A percentile compares a stretch with the other conserved stretches of the same genome.
These are phyloP conservation scores for Cercophora scortea DNA, from an alignment of 495 filamentous ascomycete species.

Conservation along the genomic window DNA sequence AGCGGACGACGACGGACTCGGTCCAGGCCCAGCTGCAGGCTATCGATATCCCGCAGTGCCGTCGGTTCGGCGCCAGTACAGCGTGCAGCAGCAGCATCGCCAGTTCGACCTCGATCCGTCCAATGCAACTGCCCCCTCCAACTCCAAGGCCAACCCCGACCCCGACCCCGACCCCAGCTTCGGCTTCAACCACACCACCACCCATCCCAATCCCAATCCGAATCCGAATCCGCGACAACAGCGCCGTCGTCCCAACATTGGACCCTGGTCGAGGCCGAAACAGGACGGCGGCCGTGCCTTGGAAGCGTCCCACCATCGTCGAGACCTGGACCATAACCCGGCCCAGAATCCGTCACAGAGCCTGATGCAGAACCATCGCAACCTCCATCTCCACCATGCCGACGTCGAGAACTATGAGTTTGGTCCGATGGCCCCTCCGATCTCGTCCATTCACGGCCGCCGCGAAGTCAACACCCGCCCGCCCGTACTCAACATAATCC, in stretches of 20 bases:
- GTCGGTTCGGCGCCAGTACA: too few relatives aligned
- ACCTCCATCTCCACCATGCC: constrained; percentile 11
- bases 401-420: constrained; percentile 12
- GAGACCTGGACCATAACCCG: constrained; percentile 6
- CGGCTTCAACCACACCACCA: too few relatives aligned
- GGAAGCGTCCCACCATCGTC: constrained; percentile 15
- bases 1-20: too few relatives aligned
- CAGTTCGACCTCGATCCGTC: too few relatives aligned
- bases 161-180: too few relatives aligned
- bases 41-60: too few relatives aligned
- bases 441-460: constrained; percentile 7
- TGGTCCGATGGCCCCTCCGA: constrained; percentile 8
- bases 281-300: constrained; percentile 13
- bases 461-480: constrained; percentile 1
- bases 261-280: constrained; percentile 27
- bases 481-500: constrained; percentile 14
- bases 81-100: too few relatives aligned
- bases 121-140: too few relatives aligned
- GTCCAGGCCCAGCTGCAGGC: too few relatives aligned
- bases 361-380: constrained; percentile 2
- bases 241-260: constrained; percentile 14
- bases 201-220: too few relatives aligned
- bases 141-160: too few relatives aligned
- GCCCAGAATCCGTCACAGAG: not conserved
- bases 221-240: constrained; percentile 4